phyloP scores from a whole-genome alignment of 1,284 basidiomycete species.

The Malassezia furfur region DNA sequence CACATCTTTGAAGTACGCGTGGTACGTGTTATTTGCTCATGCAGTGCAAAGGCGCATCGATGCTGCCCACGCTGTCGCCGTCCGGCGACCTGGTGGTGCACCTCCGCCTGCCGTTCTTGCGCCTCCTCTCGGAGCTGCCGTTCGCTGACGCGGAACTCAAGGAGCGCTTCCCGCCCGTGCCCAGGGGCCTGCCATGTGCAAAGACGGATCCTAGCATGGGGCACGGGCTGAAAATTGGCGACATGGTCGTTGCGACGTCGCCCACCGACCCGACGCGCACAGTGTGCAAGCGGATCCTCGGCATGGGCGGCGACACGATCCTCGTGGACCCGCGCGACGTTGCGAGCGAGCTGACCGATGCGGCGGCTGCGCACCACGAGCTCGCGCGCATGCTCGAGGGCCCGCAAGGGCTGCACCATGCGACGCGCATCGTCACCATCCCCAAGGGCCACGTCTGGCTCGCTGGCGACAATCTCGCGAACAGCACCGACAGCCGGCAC shows the following conservation, averaged over 20 bases:
- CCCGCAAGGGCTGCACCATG: neutral
- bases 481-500: slow-evolving; percentile 73
- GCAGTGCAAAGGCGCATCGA: slow-evolving; percentile 32
- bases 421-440: slow-evolving; percentile 13
- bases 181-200: neutral
- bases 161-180: neutral
- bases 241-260: slow-evolving; percentile 67
- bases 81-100: slow-evolving; percentile 35
- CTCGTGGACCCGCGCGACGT: slow-evolving; percentile 65
- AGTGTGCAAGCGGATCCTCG: slow-evolving; percentile 84
- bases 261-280: slow-evolving; percentile 62
- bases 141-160: slow-evolving; percentile 1
- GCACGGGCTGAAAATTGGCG: slow-evolving; percentile 53
- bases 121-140: slow-evolving; percentile 2
- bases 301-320: slow-evolving; percentile 76
- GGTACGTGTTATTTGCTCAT: neutral
- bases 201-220: slow-evolving; percentile 32
- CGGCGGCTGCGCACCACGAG: slow-evolving; percentile 1
- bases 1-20: slow-evolving; percentile 30
- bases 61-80: slow-evolving; percentile 39
- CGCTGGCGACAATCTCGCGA: slow-evolving; percentile 74
- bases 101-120: slow-evolving; percentile 25
- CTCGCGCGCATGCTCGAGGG: slow-evolving; percentile 6
- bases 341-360: neutral
- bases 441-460: slow-evolving; percentile 61